Conservation (phyloP, 208 protist genomes). For the Jaenimonas drosophilae region DNA sequence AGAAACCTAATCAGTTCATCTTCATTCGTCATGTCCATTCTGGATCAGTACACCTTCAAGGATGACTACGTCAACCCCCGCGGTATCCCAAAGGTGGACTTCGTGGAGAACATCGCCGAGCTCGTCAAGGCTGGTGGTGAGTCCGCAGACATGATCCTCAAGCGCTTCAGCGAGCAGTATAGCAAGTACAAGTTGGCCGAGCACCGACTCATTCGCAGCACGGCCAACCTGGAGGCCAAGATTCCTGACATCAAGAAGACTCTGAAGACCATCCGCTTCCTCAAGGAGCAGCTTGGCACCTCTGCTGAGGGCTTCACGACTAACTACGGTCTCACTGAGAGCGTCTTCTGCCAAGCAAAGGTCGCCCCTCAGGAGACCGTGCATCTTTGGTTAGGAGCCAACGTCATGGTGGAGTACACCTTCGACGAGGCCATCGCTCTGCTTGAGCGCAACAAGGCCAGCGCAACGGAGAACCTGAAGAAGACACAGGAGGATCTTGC, state of each 20-base stretch:
- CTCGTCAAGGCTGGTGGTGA: conserved; percentile 69
- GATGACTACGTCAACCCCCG: conserved; percentile 84
- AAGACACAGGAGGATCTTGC: conserved; percentile 91
- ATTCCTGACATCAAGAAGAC: conserved; percentile 91
- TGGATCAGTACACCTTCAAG: conserved; percentile 69
- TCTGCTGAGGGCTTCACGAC: conserved; percentile 40
- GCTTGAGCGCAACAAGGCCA: conserved; percentile 83
- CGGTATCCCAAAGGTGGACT: conserved; percentile 77
- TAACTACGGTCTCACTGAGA: conserved; percentile 85
- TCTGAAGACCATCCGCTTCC: conserved; percentile 75
- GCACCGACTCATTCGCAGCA: conserved; percentile 78
- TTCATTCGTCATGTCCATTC: too few species aligned
- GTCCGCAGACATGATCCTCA: conserved; percentile 70
- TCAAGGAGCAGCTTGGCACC: conserved; percentile 49
- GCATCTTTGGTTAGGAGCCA: conserved; percentile 92
- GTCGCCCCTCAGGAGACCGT: conserved; percentile 77
- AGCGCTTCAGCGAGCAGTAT: conserved; percentile 83
- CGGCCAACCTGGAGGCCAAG: conserved; percentile 80
- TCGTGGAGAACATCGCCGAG: conserved; percentile 74
- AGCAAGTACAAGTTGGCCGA: conserved; percentile 92
- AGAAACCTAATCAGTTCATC: too few species aligned
- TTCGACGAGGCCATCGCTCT: conserved; percentile 91
- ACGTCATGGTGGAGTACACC: conserved; percentile 96
- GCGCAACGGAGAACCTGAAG: conserved; percentile 69
- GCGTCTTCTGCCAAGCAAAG: conserved; percentile 79